Conservation (phyloP, 257 asterid genomes). For the Hygrophila difformis region DNA sequence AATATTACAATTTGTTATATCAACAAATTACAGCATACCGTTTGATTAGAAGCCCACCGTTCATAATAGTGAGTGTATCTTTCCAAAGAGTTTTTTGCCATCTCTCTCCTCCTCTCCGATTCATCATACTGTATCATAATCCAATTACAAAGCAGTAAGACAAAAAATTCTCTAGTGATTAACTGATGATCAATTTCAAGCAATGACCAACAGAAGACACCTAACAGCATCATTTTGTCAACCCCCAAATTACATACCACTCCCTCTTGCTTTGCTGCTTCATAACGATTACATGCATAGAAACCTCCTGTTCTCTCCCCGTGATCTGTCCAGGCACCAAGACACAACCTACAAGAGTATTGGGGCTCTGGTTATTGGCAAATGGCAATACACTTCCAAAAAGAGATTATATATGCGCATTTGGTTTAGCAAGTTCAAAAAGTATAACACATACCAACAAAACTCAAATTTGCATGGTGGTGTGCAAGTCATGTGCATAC, state of each 20-base stretch:
- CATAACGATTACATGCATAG: conserved; percentile 95
- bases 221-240: conserved; percentile 2
- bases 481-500: conserved; percentile 99
- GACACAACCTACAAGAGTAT: conserved; percentile 58
- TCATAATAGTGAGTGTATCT: conserved; percentile 98
- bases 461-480: conserved; percentile 98
- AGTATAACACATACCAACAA: conserved; percentile 63
- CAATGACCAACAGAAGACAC: conserved; percentile 6
- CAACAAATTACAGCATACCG: conserved; percentile 38
- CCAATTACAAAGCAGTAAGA: conserved; percentile 15
- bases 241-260: conserved; percentile 41
- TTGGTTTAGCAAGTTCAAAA: conserved; percentile 1
- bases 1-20: conserved; percentile 10
- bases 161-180: neutral
- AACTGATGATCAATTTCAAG: neutral
- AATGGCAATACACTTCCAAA: neutral
- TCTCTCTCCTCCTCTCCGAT: conserved; percentile 91
- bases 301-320: conserved; percentile 99
- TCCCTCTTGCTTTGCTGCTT: conserved; percentile 97
- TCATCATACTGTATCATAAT: conserved; percentile 73
- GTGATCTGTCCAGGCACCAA: conserved; percentile 95
- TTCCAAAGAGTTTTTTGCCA: conserved; percentile 97
- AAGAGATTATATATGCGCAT: neutral
- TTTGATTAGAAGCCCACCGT: conserved; percentile 98
- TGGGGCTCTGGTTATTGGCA: neutral